Base-by-base conservation (phyloP, 805 yeast genomes). In the Candida railenensis region DNA sequence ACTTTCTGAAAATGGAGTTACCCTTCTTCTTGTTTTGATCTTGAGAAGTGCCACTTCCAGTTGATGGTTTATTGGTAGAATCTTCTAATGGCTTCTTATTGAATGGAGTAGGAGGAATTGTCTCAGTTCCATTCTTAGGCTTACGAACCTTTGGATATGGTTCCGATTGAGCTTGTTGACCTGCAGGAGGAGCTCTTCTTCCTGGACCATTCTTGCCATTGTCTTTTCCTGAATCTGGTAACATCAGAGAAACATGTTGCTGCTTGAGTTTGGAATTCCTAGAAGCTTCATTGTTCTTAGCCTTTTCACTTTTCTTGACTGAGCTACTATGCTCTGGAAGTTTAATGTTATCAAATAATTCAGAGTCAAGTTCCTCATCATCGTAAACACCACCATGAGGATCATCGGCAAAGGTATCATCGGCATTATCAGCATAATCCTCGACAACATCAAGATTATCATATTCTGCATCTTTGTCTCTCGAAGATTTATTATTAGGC, bases 321-420 rank as follows among this genome's bases (percentile, higher is more conserved):
- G 45, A 42, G 28, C 38, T 33, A 8, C 49, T 52, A 3, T 52
- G 70, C 36, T 75, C 75, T 5, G 84, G 85, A 47, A 80, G 59
- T 53, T 74, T 73, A 50, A 76, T 67, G 45, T 66, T 66, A 49
- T 76, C 80, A 58, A 77, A 76, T 22, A 73, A 65, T 21, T 63
- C 60, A 30, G 56, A 55, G n/a, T 59, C 66, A 9, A 16, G 19
- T 14, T 61, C 68, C 2, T 67, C 65, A 19, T 44, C 54, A 20
- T 56, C 58, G 30, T 49, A 53, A 19, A 50, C 50, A 42, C 57
- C 59, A 34, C 45, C 56, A 19, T 47, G 53, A 12, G 50, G 32
- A 34, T 46, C 48, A 34, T 42, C 52, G 3, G 49, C 43, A 40
- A 40, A 40, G 4, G 43, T 40, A 25, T 40, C 43, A 38, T 50